These are phyloP conservation scores for Sedum album DNA, from an alignment of 164 flowering plant species.

Conservation along the genomic window DNA sequence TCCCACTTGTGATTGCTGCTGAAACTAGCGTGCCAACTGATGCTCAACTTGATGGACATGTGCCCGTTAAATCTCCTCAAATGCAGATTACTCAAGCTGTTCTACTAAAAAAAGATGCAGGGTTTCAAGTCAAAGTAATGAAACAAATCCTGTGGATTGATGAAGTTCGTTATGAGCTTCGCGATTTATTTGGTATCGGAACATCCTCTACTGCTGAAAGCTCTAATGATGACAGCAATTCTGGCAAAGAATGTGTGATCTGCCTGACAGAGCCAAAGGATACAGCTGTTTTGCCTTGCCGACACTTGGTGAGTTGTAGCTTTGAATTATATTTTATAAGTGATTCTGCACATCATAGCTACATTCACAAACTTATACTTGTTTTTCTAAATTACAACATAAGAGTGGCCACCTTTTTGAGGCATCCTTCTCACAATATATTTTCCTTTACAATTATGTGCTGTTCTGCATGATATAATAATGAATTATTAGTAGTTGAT, in stretches of 20 bases:
- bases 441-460: too few relatives aligned
- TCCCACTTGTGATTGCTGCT: conserved; percentile 74
- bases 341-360: neutral
- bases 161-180: conserved; percentile 73
- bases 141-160: conserved; percentile 73
- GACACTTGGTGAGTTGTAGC: conserved; percentile 71
- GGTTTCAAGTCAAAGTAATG: conserved; percentile 53
- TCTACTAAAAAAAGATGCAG: conserved; percentile 41
- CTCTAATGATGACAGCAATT: conserved; percentile 30
- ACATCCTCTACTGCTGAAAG: conserved; percentile 32
- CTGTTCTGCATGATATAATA: too few relatives aligned
- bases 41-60: conserved; percentile 23
- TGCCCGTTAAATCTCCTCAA: conserved; percentile 21
- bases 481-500: too few relatives aligned
- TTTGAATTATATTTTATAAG: neutral
- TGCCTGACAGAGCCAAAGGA: conserved; percentile 92
- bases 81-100: conserved; percentile 80
- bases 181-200: conserved; percentile 75
- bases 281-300: conserved; percentile 84
- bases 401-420: too few relatives aligned
- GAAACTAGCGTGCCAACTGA: conserved; percentile 28
- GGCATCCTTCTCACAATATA: too few relatives aligned
- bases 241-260: conserved; percentile 77
- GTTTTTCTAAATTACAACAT: neutral
- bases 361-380: neutral